These are phyloP conservation scores for Aspergillus coremiiformis DNA, from an alignment of 495 filamentous ascomycete species.

Conservation along the genomic window DNA sequence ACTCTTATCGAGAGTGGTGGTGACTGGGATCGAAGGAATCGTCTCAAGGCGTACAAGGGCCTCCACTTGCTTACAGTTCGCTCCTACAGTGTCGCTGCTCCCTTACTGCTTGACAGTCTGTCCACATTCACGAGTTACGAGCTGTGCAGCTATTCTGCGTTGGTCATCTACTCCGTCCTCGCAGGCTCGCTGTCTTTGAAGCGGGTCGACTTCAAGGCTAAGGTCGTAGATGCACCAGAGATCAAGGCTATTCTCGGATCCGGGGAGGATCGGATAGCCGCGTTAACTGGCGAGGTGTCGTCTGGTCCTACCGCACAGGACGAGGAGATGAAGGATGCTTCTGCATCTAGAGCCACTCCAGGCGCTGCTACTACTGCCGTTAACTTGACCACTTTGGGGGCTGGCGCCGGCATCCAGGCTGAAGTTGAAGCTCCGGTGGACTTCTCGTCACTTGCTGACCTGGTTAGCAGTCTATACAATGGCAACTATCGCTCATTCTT, in stretches of 20 bases:
- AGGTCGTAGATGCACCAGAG: conserved; percentile 95
- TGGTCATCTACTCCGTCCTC: conserved; percentile 93
- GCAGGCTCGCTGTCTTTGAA: conserved; percentile 91
- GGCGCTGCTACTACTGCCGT: conserved; percentile 56
- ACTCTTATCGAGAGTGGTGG: conserved; percentile 86
- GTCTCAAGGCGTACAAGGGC: conserved; percentile 96
- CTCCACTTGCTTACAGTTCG: conserved; percentile 86
- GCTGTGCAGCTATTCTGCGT: conserved; percentile 86
- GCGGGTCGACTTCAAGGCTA: conserved; percentile 96
- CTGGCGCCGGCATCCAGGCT: conserved; percentile 58
- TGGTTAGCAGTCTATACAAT: conserved; percentile 85
- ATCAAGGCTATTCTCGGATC: conserved; percentile 93
- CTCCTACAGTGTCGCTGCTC: conserved; percentile 81
- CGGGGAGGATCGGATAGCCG: conserved; percentile 76
- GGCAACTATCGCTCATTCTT: conserved; percentile 94
- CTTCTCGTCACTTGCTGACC: conserved; percentile 70
- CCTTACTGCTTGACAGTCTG: conserved; percentile 87
- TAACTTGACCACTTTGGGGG: conserved; percentile 76
- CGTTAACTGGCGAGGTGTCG: conserved; percentile 64
- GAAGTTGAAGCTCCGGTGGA: conserved; percentile 70
- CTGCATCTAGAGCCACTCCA: conserved; percentile 45
- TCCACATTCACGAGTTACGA: conserved; percentile 99
- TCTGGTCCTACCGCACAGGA: conserved; percentile 72
- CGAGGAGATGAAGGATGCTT: conserved; percentile 67
- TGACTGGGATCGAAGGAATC: conserved; percentile 97